Percentiles rank a stretch among this genome's conserved stretches.
Evolutionary conservation across 805 yeast genomes (phyloP).

Genomic region (Nakazawaea wyomingensis): DNA sequence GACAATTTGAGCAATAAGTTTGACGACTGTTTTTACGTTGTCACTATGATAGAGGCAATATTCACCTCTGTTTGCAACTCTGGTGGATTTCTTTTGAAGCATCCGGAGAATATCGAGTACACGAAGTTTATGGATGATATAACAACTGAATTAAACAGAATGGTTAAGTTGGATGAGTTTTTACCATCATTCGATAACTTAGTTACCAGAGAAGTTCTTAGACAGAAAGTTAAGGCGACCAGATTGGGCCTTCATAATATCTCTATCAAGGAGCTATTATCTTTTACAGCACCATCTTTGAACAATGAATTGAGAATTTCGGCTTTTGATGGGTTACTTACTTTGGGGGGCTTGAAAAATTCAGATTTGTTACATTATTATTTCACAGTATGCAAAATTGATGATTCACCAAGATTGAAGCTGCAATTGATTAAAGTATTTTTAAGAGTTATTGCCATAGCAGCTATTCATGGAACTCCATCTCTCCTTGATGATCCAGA

Average conservation of each 20-base stretch:
- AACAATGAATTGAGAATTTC: slow-evolving; percentile 51
- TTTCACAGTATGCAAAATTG: slow-evolving; percentile 52
- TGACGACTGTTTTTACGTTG: slow-evolving; percentile 65
- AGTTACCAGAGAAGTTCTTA: slow-evolving; percentile 51
- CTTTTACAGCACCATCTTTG: slow-evolving; percentile 43
- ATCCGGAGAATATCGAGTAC: slow-evolving; percentile 22
- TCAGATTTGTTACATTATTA: slow-evolving; percentile 54
- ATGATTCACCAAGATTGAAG: slow-evolving; percentile 48
- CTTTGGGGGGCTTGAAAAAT: slow-evolving; percentile 75
- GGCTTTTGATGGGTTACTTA: slow-evolving; percentile 66
- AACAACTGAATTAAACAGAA: slow-evolving; percentile 64
- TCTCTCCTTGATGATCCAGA: slow-evolving; percentile 63
- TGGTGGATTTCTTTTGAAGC: slow-evolving; percentile 14
- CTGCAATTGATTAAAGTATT: slow-evolving; percentile 44
- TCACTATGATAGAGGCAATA: slow-evolving; percentile 51
- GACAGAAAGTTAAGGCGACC: slow-evolving; percentile 56
- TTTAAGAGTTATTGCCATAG: slow-evolving; percentile 49
- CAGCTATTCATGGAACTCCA: slow-evolving; percentile 61
- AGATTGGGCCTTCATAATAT: slow-evolving; percentile 47
- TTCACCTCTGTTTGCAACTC: slow-evolving; percentile 28
- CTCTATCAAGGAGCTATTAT: slow-evolving; percentile 49
- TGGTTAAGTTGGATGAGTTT: slow-evolving; percentile 80
- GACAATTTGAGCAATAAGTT: slow-evolving; percentile 78
- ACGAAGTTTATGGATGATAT: slow-evolving; percentile 40
- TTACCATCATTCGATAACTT: slow-evolving; percentile 63